A percentile compares a stretch with the other conserved stretches of the same genome.
phyloP scores from a whole-genome alignment of 208 protist genomes.

The Leishmania martiniquensis region DNA sequence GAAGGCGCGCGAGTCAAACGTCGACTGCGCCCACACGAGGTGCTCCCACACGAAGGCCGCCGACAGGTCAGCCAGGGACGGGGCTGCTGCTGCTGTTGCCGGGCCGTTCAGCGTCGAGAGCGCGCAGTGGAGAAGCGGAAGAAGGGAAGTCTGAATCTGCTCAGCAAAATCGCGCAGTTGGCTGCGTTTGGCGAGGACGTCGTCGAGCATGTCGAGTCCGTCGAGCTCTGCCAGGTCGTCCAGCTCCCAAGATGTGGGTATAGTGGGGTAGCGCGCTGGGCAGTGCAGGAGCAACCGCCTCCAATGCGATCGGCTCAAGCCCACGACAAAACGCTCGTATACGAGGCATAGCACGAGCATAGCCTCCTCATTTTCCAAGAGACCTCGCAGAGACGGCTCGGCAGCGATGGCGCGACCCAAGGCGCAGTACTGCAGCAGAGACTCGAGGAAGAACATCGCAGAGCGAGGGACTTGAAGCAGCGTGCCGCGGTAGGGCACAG shows the following conservation, averaged over 20 bases:
- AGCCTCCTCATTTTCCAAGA: constrained; percentile 71
- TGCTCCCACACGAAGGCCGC: constrained; percentile 52
- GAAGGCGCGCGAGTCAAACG: constrained; percentile 92
- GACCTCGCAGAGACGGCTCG: constrained; percentile 37
- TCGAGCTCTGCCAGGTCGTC: constrained; percentile 72
- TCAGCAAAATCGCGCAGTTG: constrained; percentile 56
- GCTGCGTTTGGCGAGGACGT: constrained; percentile 62
- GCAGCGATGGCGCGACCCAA: constrained; percentile 55
- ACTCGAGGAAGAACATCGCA: constrained; percentile 70
- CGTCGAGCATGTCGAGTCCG: constrained; percentile 82
- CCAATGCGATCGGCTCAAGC: constrained; percentile 66
- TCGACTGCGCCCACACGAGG: constrained; percentile 82
- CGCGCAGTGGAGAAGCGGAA: constrained; percentile 44
- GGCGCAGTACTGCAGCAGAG: constrained; percentile 51
- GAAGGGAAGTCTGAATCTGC: constrained; percentile 34
- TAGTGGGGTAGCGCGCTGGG: constrained; percentile 66
- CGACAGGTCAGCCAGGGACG: constrained; percentile 24
- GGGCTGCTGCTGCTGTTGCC: not conserved
- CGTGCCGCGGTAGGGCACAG: constrained; percentile 50
- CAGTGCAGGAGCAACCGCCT: constrained; percentile 51
- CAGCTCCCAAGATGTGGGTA: constrained; percentile 74
- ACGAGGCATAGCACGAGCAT: constrained; percentile 79
- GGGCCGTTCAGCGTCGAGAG: constrained; percentile 7
- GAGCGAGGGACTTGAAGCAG: constrained; percentile 78
- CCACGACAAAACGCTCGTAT: constrained; percentile 74